Evolutionary conservation across 2,329 filamentous ascomycete genomes (phyloP).

Genomic region (Hypoxylon sp.): DNA sequence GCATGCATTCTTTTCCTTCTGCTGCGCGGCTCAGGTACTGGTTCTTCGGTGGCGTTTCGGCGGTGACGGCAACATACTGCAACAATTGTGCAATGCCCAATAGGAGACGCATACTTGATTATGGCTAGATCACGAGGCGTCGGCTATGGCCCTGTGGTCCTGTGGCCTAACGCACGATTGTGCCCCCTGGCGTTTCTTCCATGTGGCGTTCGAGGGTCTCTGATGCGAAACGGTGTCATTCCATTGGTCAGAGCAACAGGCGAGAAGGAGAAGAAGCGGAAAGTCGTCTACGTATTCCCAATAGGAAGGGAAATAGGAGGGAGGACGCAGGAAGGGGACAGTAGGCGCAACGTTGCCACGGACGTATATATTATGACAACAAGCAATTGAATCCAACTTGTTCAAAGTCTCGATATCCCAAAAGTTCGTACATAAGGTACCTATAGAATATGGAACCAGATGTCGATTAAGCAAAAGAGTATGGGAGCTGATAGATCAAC

Average conservation of each 20-base stretch:
- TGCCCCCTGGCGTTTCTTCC: slow-evolving; percentile 30
- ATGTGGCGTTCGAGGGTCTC: slow-evolving; percentile 37
- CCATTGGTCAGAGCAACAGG: slow-evolving; percentile 30
- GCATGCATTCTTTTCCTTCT: neutral
- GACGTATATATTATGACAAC: slow-evolving; percentile 29
- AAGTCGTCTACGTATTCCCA: slow-evolving; percentile 26
- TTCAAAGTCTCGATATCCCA: too few relatives aligned
- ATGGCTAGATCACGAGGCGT: slow-evolving; percentile 22
- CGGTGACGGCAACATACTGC: slow-evolving; percentile 9
- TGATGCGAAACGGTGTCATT: slow-evolving; percentile 34
- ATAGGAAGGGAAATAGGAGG: slow-evolving; percentile 22
- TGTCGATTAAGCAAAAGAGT: neutral
- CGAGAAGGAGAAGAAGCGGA: slow-evolving; percentile 27
- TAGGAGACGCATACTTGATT: slow-evolving; percentile 9
- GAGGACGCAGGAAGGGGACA: slow-evolving; percentile 1
- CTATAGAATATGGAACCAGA: too few relatives aligned
- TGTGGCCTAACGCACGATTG: slow-evolving; percentile 13
- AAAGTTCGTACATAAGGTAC: too few relatives aligned
- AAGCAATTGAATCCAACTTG: slow-evolving; percentile 22
- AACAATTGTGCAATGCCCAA: slow-evolving; percentile 17
- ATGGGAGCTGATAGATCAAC: slow-evolving; percentile 10
- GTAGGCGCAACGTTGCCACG: slow-evolving; percentile 37
- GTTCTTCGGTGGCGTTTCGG: slow-evolving; percentile 27
- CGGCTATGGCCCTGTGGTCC: slow-evolving; percentile 9
- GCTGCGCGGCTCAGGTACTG: slow-evolving; percentile 13